A percentile compares a stretch with the other conserved stretches of the same genome.
Evolutionary conservation across 208 protist species (phyloP).

Genomic region (Borovskyia barvae): DNA sequence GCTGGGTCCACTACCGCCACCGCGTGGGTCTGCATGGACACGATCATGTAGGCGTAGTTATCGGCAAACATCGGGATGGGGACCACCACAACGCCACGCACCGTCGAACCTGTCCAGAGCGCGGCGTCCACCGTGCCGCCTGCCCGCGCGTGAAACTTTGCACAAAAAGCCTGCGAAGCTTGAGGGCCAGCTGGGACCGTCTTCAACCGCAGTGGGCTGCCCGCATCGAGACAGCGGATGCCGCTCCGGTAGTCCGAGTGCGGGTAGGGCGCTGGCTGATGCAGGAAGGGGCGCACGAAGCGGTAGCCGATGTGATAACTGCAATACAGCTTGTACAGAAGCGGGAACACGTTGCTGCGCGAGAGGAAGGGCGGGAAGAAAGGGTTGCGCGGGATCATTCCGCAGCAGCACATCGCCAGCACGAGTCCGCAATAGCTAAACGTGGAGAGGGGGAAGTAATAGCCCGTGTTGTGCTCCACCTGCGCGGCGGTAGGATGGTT

Average conservation of each 20-base stretch:
- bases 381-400: constrained; percentile 44
- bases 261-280: constrained; percentile 44
- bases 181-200: neutral
- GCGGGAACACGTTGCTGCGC: constrained; percentile 56
- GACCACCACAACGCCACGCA: constrained; percentile 40
- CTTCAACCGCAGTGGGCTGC: constrained; percentile 12
- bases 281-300: constrained; percentile 47
- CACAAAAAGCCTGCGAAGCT: neutral
- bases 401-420: constrained; percentile 37
- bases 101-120: neutral
- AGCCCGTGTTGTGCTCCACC: constrained; percentile 4
- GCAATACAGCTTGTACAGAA: constrained; percentile 75
- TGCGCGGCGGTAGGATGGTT: constrained; percentile 20
- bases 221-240: constrained; percentile 43
- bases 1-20: constrained; percentile 78
- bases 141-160: constrained; percentile 13
- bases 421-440: constrained; percentile 22
- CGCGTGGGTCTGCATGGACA: constrained; percentile 46
- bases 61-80: constrained; percentile 81
- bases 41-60: constrained; percentile 92
- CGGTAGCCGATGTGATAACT: constrained; percentile 59
- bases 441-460: constrained; percentile 20
- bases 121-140: constrained; percentile 16
- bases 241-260: constrained; percentile 83
- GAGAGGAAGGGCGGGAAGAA: constrained; percentile 60